Base-by-base conservation (phyloP, 2,329 filamentous ascomycete genomes). In the Xylariales sp. region DNA sequence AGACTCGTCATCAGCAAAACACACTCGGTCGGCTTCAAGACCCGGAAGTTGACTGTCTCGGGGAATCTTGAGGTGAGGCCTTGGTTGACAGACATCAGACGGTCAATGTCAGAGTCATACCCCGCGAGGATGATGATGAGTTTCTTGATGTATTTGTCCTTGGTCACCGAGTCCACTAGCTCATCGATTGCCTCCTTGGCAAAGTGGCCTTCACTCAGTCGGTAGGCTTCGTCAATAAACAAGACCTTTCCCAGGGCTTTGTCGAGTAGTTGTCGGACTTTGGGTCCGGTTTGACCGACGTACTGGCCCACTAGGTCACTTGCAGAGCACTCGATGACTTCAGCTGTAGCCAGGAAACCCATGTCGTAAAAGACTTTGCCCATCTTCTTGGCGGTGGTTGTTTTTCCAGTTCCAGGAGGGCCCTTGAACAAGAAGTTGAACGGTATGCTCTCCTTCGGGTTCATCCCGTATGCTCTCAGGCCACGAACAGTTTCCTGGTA, bases 351-450 rank as follows among this genome's bases (percentile, higher is more conserved):
- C 0, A 90, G 62, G 24, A 89, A 76, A 0, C 84, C 84, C 70
- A 88, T 77, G 50, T 89, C 80, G 52, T 86, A 89, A 53, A 78
- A 90, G 0, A 90, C 68, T 46, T 86, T 76, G 3, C 85, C 85
- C 72, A 90, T 86, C 46, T 82, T 84, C n/a, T 73, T 65, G 0
- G 86, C 86, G 0, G 70, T 87, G 0, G 80, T 76, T 0, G 79
- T 83, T 49, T 84, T 84, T 0, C 80, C 80, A 0, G 78, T 82
- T 1, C 38, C 76, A 48, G 76, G 75, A 4, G 76, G 76, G 0
- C 78, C 78, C 10, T 70, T 67, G 57, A 82, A 82, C 0, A 81
- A 50, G 47, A 80, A 78, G 24, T 70, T 76, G 45, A 78, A 78
- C 0, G 76, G 75, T 3, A 80, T 62, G 33, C 72, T 61, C 3